Percentiles rank a stretch among this genome's conserved stretches.
phyloP scores from a whole-genome alignment of 148 eudicot genomes.

The Silene latifolia region DNA sequence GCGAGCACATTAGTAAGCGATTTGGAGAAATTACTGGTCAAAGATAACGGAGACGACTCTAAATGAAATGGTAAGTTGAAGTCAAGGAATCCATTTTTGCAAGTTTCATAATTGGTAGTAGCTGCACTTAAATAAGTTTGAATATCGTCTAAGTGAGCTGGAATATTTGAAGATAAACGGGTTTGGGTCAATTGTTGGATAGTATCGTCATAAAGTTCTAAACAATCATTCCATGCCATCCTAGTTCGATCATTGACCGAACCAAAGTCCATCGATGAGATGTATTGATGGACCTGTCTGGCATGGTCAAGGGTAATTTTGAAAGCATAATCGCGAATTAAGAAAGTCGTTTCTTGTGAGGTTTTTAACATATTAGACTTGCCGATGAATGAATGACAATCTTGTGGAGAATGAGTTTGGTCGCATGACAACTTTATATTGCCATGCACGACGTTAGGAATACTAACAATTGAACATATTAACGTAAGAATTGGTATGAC shows the following conservation, averaged over 20 bases:
- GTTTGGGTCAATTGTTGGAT: constrained; percentile 41
- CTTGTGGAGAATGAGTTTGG: constrained; percentile 44
- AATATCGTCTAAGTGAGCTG: constrained; percentile 18
- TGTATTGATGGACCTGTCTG: constrained; percentile 26
- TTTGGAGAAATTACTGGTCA: constrained; percentile 34
- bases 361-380: background rate
- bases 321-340: constrained; percentile 29
- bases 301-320: constrained; percentile 36
- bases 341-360: constrained; percentile 12
- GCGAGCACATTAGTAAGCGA: constrained; percentile 50
- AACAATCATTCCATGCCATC: constrained; percentile 57
- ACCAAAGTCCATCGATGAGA: constrained; percentile 37
- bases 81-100: constrained; percentile 53
- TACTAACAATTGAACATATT: constrained; percentile 2
- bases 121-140: constrained; percentile 62
- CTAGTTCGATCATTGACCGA: constrained; percentile 28
- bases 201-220: constrained; percentile 55
- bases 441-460: constrained; percentile 27
- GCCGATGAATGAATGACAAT: constrained; percentile 29
- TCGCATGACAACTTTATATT: constrained; percentile 25
- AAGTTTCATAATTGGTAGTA: constrained; percentile 53
- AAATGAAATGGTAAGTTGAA: constrained; percentile 34
- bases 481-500: constrained; percentile 10
- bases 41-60: constrained; percentile 20
- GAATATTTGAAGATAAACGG: background rate